A percentile compares a stretch with the other conserved stretches of the same genome.
phyloP scores from a whole-genome alignment of 306 rosid species.

The Herpetospermum pedunculosum region DNA sequence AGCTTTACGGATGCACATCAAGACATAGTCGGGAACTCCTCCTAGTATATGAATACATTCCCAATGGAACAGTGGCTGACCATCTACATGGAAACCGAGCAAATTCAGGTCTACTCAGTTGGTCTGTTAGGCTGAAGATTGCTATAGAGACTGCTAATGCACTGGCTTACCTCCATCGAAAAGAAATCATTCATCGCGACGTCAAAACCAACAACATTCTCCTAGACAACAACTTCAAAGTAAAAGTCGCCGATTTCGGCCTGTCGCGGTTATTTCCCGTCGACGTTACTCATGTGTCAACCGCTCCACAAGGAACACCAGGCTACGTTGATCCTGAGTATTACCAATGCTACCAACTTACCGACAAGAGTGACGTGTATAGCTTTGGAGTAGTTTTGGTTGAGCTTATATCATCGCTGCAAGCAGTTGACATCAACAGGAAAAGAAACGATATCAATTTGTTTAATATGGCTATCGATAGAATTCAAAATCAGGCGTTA shows the following conservation, averaged over 20 bases:
- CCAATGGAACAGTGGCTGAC: slow-evolving; percentile 85
- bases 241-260: slow-evolving; percentile 93
- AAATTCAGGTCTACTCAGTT: slow-evolving; percentile 30
- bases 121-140: slow-evolving; percentile 57
- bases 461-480: slow-evolving; percentile 56
- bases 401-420: slow-evolving; percentile 72
- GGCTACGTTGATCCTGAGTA: slow-evolving; percentile 96
- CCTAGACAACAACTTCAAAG: slow-evolving; percentile 43
- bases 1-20: slow-evolving; percentile 82
- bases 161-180: slow-evolving; percentile 57
- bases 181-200: slow-evolving; percentile 70
- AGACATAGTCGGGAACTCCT: slow-evolving; percentile 68
- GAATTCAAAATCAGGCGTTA: slow-evolving; percentile 47
- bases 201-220: slow-evolving; percentile 88
- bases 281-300: slow-evolving; percentile 69
- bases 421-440: slow-evolving; percentile 71
- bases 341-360: slow-evolving; percentile 69
- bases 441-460: slow-evolving; percentile 52
- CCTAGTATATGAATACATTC: slow-evolving; percentile 78
- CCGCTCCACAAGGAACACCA: slow-evolving; percentile 98
- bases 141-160: slow-evolving; percentile 90
- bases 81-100: slow-evolving; percentile 53
- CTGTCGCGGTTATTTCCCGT: slow-evolving; percentile 60
- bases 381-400: slow-evolving; percentile 79
- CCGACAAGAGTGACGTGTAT: slow-evolving; percentile 75